Evolutionary conservation across 2,329 filamentous ascomycete species (phyloP).

Genomic region (Penicillium palitans): DNA sequence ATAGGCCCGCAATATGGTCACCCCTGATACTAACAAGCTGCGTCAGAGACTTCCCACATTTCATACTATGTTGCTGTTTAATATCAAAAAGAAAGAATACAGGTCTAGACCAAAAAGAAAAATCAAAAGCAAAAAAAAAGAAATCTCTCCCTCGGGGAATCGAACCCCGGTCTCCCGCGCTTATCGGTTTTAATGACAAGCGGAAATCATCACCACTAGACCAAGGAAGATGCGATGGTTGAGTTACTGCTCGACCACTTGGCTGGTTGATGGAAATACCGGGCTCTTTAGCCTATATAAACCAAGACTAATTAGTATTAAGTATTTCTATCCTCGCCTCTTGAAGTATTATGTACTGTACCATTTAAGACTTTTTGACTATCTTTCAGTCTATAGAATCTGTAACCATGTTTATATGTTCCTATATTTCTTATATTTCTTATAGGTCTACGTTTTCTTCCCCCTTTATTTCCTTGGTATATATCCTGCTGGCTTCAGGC

Average conservation of each 20-base stretch:
- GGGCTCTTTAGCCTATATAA: not conserved
- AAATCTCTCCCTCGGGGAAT: slow-evolving; percentile 41
- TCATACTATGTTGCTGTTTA: not conserved
- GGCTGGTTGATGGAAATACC: slow-evolving; percentile 18
- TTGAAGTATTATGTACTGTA: too few relatives aligned
- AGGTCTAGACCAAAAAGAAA: not conserved
- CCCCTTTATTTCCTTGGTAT: too few relatives aligned
- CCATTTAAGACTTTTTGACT: too few relatives aligned
- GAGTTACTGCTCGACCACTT: slow-evolving; percentile 31
- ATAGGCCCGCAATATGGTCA: not conserved
- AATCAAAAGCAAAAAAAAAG: slow-evolving; percentile 23
- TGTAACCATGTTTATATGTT: too few relatives aligned
- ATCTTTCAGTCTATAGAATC: too few relatives aligned
- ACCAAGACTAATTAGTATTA: too few relatives aligned
- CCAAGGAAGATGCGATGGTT: slow-evolving; percentile 30
- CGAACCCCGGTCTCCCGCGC: slow-evolving; percentile 43
- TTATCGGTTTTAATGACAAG: slow-evolving; percentile 37
- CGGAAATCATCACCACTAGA: slow-evolving; percentile 46
- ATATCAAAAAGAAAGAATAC: not conserved
- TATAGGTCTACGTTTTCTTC: too few relatives aligned
- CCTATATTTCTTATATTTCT: too few relatives aligned
- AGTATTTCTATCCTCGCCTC: too few relatives aligned
- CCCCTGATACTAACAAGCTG: not conserved
- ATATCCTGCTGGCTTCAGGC: too few relatives aligned
- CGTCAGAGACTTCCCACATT: not conserved